Conservation (phyloP, 331 rosid genomes). For the Pyracantha coccinea region DNA sequence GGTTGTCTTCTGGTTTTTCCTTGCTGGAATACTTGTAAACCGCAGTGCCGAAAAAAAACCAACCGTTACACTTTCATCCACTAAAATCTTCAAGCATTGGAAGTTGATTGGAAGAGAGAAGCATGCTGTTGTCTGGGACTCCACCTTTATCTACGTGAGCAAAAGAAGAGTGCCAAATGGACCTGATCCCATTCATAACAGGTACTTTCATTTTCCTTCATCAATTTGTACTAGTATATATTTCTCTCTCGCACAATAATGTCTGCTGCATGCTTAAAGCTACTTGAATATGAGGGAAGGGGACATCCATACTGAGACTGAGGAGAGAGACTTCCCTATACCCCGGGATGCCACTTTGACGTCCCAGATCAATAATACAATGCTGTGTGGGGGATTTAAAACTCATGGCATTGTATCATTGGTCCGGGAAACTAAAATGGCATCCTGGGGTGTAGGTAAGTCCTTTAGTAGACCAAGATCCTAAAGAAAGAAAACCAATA, state of each 20-base stretch:
- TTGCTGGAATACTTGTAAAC: constrained; percentile 45
- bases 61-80: constrained; percentile 30
- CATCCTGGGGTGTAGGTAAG: neutral
- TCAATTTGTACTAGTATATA: neutral
- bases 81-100: constrained; percentile 53
- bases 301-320: neutral
- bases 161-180: constrained; percentile 99
- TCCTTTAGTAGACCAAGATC: neutral
- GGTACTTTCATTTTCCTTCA: constrained; percentile 35
- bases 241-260: neutral
- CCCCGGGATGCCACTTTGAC: neutral
- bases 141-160: constrained; percentile 59
- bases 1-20: constrained; percentile 57
- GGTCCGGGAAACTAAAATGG: neutral
- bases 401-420: neutral
- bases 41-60: constrained; percentile 25
- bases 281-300: neutral
- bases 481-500: neutral
- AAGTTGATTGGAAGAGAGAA: constrained; percentile 52
- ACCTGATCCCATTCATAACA: constrained; percentile 99
- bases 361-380: neutral
- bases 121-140: constrained; percentile 39
- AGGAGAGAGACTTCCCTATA: neutral
- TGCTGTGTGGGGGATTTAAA: neutral
- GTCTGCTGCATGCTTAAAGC: neutral